These are phyloP conservation scores for Marchantia paleacea DNA, from an alignment of 225 moss, liverwort and hornwort species.

Conservation along the genomic window DNA sequence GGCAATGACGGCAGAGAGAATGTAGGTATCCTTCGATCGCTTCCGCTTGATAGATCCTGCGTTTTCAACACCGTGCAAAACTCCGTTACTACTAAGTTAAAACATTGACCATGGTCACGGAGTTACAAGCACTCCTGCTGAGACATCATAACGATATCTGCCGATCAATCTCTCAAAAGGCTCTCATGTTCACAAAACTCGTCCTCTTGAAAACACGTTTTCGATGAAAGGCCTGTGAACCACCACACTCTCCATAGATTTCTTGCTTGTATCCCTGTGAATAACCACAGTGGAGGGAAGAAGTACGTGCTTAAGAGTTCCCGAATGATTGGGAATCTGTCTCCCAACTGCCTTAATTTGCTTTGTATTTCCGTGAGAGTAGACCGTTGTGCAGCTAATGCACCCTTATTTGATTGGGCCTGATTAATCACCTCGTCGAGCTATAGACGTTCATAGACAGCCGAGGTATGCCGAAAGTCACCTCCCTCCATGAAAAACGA, in stretches of 20 bases:
- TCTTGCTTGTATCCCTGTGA: background rate
- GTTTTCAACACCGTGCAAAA: background rate
- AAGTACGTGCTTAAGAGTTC: slow-evolving; percentile 64
- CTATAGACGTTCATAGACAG: slow-evolving; percentile 33
- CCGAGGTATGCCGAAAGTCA: background rate
- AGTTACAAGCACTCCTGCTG: background rate
- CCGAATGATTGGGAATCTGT: slow-evolving; percentile 88
- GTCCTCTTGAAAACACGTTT: background rate
- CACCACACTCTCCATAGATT: background rate
- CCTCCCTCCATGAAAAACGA: background rate
- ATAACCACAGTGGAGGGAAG: background rate
- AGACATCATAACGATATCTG: background rate
- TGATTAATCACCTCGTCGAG: slow-evolving; percentile 93
- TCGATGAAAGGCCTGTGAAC: background rate
- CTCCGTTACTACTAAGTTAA: background rate
- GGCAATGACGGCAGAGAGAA: slow-evolving; percentile 86
- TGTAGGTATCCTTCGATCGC: slow-evolving; percentile 85
- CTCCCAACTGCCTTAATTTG: slow-evolving; percentile 89
- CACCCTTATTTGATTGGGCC: slow-evolving; percentile 82
- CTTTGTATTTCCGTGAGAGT: slow-evolving; percentile 79
- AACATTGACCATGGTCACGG: background rate
- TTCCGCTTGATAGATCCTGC: slow-evolving; percentile 96
- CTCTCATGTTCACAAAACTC: background rate
- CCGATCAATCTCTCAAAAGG: background rate
- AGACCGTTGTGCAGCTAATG: slow-evolving; percentile 66